Conservation (phyloP, 495 filamentous ascomycete species). For the Durotheca rogersii region DNA sequence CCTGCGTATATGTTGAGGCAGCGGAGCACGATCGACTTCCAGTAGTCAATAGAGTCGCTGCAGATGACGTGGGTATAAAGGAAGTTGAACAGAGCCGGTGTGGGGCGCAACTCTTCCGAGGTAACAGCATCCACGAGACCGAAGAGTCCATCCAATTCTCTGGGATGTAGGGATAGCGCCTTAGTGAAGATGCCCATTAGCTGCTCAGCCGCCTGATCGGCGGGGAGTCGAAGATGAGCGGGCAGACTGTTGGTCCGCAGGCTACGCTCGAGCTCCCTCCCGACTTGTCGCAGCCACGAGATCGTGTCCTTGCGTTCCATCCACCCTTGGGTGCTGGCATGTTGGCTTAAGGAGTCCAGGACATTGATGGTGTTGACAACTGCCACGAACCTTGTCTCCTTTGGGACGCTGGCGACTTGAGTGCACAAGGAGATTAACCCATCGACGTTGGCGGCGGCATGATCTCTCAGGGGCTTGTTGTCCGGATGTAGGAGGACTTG, state of each 20-base stretch:
- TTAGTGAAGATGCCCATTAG: slow-evolving; percentile 82
- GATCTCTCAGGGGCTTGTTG: slow-evolving; percentile 71
- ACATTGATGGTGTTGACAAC: slow-evolving; percentile 87
- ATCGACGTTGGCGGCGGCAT: slow-evolving; percentile 71
- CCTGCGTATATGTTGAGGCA: slow-evolving; percentile 86
- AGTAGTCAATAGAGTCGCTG: slow-evolving; percentile 84
- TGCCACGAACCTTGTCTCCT: slow-evolving; percentile 64
- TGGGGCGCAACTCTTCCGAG: slow-evolving; percentile 73
- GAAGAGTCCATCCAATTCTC: slow-evolving; percentile 88
- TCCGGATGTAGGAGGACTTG: slow-evolving; percentile 80
- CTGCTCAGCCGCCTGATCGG: slow-evolving; percentile 85
- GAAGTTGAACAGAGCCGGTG: slow-evolving; percentile 72
- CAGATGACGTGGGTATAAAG: slow-evolving; percentile 84
- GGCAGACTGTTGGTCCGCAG: slow-evolving; percentile 68
- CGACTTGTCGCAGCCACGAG: slow-evolving; percentile 67
- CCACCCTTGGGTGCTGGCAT: slow-evolving; percentile 63
- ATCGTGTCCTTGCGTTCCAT: slow-evolving; percentile 74
- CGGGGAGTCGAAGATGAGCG: slow-evolving; percentile 73
- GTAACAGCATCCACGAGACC: slow-evolving; percentile 80
- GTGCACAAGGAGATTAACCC: slow-evolving; percentile 65
- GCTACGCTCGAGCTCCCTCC: slow-evolving; percentile 71
- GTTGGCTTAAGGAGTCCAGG: slow-evolving; percentile 70
- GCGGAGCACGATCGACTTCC: slow-evolving; percentile 77
- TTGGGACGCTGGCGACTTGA: slow-evolving; percentile 57
- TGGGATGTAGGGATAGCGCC: slow-evolving; percentile 69